Evolutionary conservation across 768 basidiomycete genomes (phyloP).

Genomic region (Podaxis sp.): DNA sequence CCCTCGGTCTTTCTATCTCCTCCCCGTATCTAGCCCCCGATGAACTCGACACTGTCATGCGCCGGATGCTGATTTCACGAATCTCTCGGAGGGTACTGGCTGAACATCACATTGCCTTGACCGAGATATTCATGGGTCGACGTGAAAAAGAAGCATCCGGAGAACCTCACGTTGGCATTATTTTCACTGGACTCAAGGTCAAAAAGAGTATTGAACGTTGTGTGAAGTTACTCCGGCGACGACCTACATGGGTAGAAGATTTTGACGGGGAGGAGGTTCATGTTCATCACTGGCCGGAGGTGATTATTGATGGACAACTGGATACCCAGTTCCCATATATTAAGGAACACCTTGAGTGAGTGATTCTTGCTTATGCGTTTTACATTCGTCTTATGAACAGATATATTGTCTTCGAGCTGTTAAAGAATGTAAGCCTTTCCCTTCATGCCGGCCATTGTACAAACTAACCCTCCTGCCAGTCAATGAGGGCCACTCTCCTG

Average conservation of each 20-base stretch:
- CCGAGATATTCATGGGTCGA: slow-evolving; percentile 48
- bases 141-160: slow-evolving; percentile 28
- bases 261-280: slow-evolving; percentile 23
- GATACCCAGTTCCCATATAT: slow-evolving; percentile 79
- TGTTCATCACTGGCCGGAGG: slow-evolving; percentile 49
- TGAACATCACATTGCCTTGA: slow-evolving; percentile 86
- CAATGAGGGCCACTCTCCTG: slow-evolving; percentile 66
- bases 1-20: slow-evolving; percentile 81
- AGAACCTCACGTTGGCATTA: slow-evolving; percentile 79
- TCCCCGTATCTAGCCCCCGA: slow-evolving; percentile 79
- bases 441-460: neutral
- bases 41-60: slow-evolving; percentile 82
- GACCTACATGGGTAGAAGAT: slow-evolving; percentile 44
- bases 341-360: slow-evolving; percentile 81
- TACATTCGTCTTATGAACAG: slow-evolving; percentile 30
- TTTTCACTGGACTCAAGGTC: slow-evolving; percentile 73
- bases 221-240: slow-evolving; percentile 48
- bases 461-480: slow-evolving; percentile 34
- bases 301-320: slow-evolving; percentile 70
- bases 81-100: slow-evolving; percentile 88
- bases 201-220: slow-evolving; percentile 73
- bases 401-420: slow-evolving; percentile 85
- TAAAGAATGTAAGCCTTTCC: slow-evolving; percentile 72
- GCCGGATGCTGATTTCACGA: slow-evolving; percentile 86
- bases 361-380: slow-evolving; percentile 11